Evolutionary conservation across 164 flowering plant species (phyloP).

Genomic region (Piper longum): DNA sequence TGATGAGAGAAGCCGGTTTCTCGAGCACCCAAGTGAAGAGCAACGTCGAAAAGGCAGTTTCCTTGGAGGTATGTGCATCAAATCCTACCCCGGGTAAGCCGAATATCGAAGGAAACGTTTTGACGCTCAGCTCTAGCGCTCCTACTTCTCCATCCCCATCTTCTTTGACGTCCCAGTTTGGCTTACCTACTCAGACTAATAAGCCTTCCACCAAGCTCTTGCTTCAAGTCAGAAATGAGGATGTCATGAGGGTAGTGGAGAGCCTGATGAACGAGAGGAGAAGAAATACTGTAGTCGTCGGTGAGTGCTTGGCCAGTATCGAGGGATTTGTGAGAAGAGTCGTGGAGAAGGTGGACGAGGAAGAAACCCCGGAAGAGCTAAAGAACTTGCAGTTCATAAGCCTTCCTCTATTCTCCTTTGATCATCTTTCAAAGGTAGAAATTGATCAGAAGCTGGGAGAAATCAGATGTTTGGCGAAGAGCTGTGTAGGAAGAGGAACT

Average conservation of each 20-base stretch:
- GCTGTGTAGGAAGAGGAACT: slow-evolving; percentile 31
- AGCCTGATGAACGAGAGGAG: slow-evolving; percentile 36
- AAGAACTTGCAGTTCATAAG: slow-evolving; percentile 40
- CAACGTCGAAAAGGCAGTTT: slow-evolving; percentile 58
- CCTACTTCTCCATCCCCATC: slow-evolving; percentile 10
- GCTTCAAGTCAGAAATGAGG: slow-evolving; percentile 30
- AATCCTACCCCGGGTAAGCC: slow-evolving; percentile 22
- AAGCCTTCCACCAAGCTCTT: slow-evolving; percentile 6
- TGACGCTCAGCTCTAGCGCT: slow-evolving; percentile 12
- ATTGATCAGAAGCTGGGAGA: slow-evolving; percentile 56
- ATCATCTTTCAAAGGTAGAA: slow-evolving; percentile 35
- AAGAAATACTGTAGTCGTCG: slow-evolving; percentile 48
- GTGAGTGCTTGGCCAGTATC: slow-evolving; percentile 38
- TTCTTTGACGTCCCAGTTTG: slow-evolving; percentile 7
- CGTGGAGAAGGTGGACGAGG: slow-evolving; percentile 47
- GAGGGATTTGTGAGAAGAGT: slow-evolving; percentile 53
- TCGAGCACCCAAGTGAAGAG: slow-evolving; percentile 83
- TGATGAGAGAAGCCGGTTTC: slow-evolving; percentile 96
- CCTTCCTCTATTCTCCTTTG: slow-evolving; percentile 39
- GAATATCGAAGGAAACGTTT: slow-evolving; percentile 25
- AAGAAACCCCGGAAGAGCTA: slow-evolving; percentile 42
- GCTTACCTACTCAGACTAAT: slow-evolving; percentile 2
- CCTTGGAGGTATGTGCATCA: slow-evolving; percentile 42
- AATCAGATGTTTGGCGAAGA: slow-evolving; percentile 37
- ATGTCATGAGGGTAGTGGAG: slow-evolving; percentile 42